Evolutionary conservation across 2,329 filamentous ascomycete species (phyloP), one percentile per base, ranked within the genome.

Genomic region (Alternaria longipes): DNA sequence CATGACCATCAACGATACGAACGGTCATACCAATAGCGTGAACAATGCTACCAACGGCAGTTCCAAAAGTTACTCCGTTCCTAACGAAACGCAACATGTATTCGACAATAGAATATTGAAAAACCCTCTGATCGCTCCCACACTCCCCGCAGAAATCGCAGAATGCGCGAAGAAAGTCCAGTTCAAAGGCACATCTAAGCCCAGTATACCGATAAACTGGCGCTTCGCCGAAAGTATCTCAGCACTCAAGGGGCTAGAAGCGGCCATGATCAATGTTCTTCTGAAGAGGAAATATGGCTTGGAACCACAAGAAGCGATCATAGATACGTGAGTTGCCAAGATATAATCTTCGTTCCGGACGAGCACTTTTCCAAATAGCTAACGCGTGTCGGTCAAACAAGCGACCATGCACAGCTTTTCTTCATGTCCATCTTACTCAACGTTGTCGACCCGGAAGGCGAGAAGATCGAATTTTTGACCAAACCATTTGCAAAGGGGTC

Each of bases 131-230:
- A 76, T 84, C 28, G 63, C 66, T 5, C 73, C 76, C 18, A 67
- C 72, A 18, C 62, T 82, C 2, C 82, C 80, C 0, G 28, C 56
- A 24, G 79, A 79, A 11, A 73, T 79, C 42, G 59, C 73, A 52
- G 72, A 78, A 66, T 77, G 77, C 50, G 77, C 73, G 8, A 72
- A 68, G 24, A 62, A 60, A 14, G 76, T 84, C 42, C 72, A 65
- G 0, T 85, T 84, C 57, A 77, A 80, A 24, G 84, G 84, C 4
- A 75, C 67, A 16, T 67, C 77, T 24, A 69, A 71, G 28, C 84
- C 84, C 0, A 82, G 76, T 45, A 79, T 86, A 9, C 84, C 84
- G 0, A 83, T 87, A 70, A 86, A 85, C 53, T 87, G 85, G 85
- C 79, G 84, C 3, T 85, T 86, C 52, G 84, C 85, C 3, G 85